Conservation (phyloP, 805 yeast genomes). For the Kazachstania kunashirensis region DNA sequence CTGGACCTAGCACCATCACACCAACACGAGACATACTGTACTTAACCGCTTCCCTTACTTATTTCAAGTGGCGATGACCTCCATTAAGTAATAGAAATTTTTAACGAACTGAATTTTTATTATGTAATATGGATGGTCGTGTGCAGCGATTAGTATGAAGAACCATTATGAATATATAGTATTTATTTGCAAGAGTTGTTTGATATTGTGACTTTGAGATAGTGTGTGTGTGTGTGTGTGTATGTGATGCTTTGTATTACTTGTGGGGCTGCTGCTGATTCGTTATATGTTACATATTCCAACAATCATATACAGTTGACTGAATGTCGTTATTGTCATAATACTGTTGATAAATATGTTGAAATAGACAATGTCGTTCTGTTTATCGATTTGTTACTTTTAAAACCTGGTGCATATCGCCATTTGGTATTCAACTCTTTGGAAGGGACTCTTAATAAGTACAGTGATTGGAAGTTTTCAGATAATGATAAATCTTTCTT, state of each 20-base stretch:
- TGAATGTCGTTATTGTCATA: conserved; percentile 60
- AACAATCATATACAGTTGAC: conserved; percentile 72
- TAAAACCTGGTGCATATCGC: conserved; percentile 81
- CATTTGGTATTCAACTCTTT: conserved; percentile 74
- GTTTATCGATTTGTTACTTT: conserved; percentile 70
- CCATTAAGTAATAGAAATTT: no score
- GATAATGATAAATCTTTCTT: background rate
- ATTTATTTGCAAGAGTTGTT: no score
- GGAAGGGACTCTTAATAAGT: conserved; percentile 15
- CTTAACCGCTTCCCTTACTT: no score
- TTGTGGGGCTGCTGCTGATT: conserved; percentile 57
- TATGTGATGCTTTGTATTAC: conserved; percentile 78
- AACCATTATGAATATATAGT: no score
- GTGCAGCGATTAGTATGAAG: no score
- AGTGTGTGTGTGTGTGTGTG: no score
- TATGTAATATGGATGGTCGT: no score
- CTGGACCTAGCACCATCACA: conserved; percentile 89
- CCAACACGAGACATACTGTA: conserved; percentile 97
- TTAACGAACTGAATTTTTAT: no score
- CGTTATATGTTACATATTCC: conserved; percentile 63
- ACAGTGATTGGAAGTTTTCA: conserved; percentile 6
- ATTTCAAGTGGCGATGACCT: no score
- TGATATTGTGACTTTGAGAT: no score
- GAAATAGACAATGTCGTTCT: conserved; percentile 81
- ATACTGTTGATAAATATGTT: conserved; percentile 80